Evolutionary conservation across 2,329 filamentous ascomycete species (phyloP).

Genomic region (Aspergillus hiratsukae): DNA sequence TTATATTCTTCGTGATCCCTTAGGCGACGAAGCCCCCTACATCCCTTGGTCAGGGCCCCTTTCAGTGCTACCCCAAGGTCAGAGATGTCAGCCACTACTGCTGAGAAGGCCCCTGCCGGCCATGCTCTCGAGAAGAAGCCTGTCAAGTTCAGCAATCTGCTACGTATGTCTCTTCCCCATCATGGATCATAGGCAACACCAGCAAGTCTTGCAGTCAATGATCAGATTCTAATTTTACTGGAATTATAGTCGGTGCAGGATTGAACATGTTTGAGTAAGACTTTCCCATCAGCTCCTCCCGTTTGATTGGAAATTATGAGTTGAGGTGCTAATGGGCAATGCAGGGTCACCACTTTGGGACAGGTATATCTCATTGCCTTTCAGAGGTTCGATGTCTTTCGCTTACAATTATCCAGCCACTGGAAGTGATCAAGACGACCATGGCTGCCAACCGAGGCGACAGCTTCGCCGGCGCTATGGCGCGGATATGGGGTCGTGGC

Average conservation of each 20-base stretch:
- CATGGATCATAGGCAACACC: background rate
- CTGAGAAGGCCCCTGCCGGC: constrained; percentile 47
- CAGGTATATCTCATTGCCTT: constrained; percentile 45
- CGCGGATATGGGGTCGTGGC: constrained; percentile 88
- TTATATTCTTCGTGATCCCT: constrained; percentile 18
- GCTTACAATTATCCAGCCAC: constrained; percentile 67
- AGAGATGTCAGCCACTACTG: constrained; percentile 46
- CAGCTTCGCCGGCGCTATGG: constrained; percentile 74
- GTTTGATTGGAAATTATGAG: background rate
- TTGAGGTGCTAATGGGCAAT: constrained; percentile 15
- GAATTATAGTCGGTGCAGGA: constrained; percentile 66
- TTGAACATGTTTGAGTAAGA: constrained; percentile 90
- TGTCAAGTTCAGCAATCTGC: constrained; percentile 98
- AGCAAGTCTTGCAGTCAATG: background rate
- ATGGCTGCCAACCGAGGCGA: constrained; percentile 97
- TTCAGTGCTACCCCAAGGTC: constrained; percentile 57
- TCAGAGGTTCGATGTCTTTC: constrained; percentile 3
- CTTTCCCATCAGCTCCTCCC: background rate
- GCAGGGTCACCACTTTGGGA: constrained; percentile 62
- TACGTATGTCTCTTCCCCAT: constrained; percentile 51
- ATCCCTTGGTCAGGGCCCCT: constrained; percentile 98
- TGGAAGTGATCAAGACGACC: constrained; percentile 99
- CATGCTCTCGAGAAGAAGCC: constrained; percentile 92
- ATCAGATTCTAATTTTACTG: constrained; percentile 20
- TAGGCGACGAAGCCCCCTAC: constrained; percentile 77